Evolutionary conservation across 176 grass and related monocot species (phyloP).

Genomic region (Saccharum officinarum): DNA sequence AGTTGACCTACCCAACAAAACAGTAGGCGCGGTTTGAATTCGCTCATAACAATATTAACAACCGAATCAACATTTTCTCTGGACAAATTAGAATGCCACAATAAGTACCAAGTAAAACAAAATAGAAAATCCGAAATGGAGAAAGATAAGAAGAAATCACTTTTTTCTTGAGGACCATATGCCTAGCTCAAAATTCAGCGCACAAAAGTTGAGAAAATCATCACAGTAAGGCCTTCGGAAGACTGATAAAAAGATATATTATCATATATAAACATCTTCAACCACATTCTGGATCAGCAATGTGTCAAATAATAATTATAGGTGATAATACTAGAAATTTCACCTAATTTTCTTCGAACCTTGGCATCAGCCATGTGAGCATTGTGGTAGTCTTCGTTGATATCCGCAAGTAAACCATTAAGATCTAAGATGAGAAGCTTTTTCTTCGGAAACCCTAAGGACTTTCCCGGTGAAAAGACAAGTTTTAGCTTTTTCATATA

Average conservation of each 20-base stretch:
- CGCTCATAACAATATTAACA: conserved; percentile 57
- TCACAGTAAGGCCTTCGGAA: conserved; percentile 74
- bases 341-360: conserved; percentile 79
- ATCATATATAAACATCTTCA: conserved; percentile 32
- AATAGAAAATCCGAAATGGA: conserved; percentile 20
- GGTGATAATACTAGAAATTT: conserved; percentile 24
- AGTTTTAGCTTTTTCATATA: conserved; percentile 34
- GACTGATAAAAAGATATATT: conserved; percentile 44
- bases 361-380: conserved; percentile 62
- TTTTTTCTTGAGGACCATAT: conserved; percentile 83
- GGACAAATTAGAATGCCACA: conserved; percentile 40
- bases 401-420: conserved; percentile 93
- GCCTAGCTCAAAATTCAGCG: conserved; percentile 65
- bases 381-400: conserved; percentile 54
- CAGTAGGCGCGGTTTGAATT: conserved; percentile 57
- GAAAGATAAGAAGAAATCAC: conserved; percentile 37
- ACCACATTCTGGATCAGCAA: neutral
- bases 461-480: conserved; percentile 9
- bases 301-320: conserved; percentile 29
- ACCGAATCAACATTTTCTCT: conserved; percentile 62
- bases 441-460: conserved; percentile 42
- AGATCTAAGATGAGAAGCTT: conserved; percentile 97
- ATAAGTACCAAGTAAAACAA: conserved; percentile 32
- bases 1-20: conserved; percentile 83
- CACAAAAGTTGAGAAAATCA: conserved; percentile 79